Conservation (phyloP, 2,329 filamentous ascomycete species). For the Verticillium isaacii region DNA sequence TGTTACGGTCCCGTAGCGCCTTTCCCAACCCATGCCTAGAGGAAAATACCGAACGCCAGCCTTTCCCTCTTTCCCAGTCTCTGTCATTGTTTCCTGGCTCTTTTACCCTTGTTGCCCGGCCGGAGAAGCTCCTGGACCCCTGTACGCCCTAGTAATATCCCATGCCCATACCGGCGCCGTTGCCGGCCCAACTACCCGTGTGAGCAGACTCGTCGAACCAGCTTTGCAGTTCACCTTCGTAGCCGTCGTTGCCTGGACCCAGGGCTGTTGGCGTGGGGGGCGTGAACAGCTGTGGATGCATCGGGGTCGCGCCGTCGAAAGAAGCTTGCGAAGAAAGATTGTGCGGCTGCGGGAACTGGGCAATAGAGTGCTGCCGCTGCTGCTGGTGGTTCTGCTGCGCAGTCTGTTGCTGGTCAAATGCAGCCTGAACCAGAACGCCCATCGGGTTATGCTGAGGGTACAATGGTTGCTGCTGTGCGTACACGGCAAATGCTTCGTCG, state of each 20-base stretch:
- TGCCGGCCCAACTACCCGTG: conserved; percentile 8
- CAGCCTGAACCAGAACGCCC: conserved; percentile 33
- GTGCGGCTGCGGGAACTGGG: neutral
- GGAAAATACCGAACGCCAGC: conserved; percentile 1
- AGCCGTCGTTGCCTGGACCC: conserved; percentile 37
- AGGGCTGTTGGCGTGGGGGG: conserved; percentile 18
- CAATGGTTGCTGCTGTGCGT: conserved; percentile 10
- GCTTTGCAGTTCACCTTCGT: conserved; percentile 37
- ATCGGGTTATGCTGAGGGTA: conserved; percentile 26
- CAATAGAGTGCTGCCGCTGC: neutral
- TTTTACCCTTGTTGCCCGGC: too few relatives aligned
- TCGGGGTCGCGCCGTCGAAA: conserved; percentile 16
- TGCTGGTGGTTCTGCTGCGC: neutral
- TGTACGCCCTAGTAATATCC: neutral
- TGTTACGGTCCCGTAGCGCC: neutral
- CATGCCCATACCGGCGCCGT: conserved; percentile 4
- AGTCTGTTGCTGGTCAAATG: conserved; percentile 23
- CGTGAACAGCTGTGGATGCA: conserved; percentile 6
- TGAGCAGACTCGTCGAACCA: conserved; percentile 12
- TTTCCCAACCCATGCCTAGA: neutral
- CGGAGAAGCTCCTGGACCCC: neutral
- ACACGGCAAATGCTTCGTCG: neutral
- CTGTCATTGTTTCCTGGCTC: neutral
- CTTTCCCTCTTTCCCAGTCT: neutral
- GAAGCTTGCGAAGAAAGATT: conserved; percentile 2